Conservation (phyloP, 208 protist genomes). For the Willaertia magna region DNA sequence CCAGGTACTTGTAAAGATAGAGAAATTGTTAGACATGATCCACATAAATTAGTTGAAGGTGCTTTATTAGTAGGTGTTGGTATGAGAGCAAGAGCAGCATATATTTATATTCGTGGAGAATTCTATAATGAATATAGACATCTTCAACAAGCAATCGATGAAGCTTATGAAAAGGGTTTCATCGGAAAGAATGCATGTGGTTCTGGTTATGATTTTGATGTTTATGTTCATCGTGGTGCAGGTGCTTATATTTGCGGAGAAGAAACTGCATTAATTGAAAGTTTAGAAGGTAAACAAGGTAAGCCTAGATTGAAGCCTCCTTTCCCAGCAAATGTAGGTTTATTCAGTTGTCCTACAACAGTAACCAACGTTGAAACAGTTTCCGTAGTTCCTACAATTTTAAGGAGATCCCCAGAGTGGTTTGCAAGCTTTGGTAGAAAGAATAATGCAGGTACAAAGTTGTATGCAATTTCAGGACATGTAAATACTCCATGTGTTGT, state of each 20-base stretch:
- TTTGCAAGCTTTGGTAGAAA: conserved; percentile 88
- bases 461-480: conserved; percentile 93
- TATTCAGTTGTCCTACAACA: conserved; percentile 96
- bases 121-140: conserved; percentile 87
- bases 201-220: conserved; percentile 93
- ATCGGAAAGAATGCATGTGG: conserved; percentile 92
- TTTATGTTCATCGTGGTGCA: conserved; percentile 90
- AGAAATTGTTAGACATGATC: conserved; percentile 97
- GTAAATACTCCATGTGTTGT: conserved; percentile 96
- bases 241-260: conserved; percentile 99
- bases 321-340: conserved; percentile 94
- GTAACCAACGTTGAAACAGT: conserved; percentile 98
- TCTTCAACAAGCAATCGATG: conserved; percentile 82
- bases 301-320: conserved; percentile 96
- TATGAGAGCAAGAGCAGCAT: conserved; percentile 87
- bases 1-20: conserved; percentile 98
- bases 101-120: conserved; percentile 98
- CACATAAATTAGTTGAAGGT: conserved; percentile 96
- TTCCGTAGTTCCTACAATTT: conserved; percentile 84
- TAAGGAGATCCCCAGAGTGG: conserved; percentile 76
- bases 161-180: conserved; percentile 85
- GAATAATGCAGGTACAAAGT: conserved; percentile 92
- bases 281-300: conserved; percentile 86
- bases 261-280: conserved; percentile 93
- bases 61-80: conserved; percentile 88